These are phyloP conservation scores for Zizania palustris DNA, from an alignment of 202 grass and related monocot species.

Conservation along the genomic window DNA sequence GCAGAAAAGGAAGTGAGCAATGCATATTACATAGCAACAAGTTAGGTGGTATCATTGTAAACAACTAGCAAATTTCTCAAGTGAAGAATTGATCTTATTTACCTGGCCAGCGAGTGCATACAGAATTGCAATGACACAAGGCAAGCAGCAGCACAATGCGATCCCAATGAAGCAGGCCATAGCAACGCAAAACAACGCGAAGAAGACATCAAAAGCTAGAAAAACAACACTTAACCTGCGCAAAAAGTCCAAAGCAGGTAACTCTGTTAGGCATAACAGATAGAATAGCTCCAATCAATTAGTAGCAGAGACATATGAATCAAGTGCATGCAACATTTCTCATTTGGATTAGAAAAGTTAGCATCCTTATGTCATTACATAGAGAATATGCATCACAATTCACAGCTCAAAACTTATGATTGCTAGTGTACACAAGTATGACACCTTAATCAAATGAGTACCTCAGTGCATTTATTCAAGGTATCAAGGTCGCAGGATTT, in stretches of 20 bases:
- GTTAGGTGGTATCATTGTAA: background rate
- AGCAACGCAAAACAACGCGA: conserved; percentile 80
- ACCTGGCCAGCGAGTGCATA: conserved; percentile 91
- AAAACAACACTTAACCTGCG: conserved; percentile 85
- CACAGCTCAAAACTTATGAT: background rate
- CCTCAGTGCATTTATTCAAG: background rate
- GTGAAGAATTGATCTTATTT: conserved; percentile 11
- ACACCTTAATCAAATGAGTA: conserved; percentile 4
- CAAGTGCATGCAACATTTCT: background rate
- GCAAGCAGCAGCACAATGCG: conserved; percentile 95
- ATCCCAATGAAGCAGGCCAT: conserved; percentile 92
- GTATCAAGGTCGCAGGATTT: background rate
- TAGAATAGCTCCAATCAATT: conserved; percentile 3
- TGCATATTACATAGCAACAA: background rate
- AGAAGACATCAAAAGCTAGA: conserved; percentile 88
- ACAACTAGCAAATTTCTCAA: background rate
- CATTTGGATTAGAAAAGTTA: background rate
- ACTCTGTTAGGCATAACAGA: background rate
- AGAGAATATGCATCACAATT: background rate
- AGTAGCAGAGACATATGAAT: background rate
- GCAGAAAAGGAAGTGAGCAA: conserved; percentile 27
- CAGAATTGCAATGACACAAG: conserved; percentile 91
- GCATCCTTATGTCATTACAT: background rate
- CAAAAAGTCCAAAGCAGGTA: conserved; percentile 30
- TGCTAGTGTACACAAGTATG: background rate